A percentile compares a stretch with the other conserved stretches of the same genome.
Conservation (phyloP, 495 filamentous ascomycete genomes). For the Penicillium robsamsonii region DNA sequence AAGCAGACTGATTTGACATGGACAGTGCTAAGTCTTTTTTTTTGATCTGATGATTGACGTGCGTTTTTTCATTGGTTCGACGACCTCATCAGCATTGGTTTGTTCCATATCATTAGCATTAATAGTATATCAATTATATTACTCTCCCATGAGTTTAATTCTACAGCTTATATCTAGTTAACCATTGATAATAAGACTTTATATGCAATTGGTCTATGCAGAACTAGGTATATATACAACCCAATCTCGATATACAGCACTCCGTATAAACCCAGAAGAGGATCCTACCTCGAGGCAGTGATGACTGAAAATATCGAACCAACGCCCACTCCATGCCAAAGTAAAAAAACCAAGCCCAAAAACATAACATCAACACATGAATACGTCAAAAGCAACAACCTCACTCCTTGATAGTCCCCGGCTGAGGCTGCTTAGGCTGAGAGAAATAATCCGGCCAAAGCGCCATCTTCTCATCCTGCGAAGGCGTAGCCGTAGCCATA, state of each 20-base stretch:
- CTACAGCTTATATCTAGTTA: neutral
- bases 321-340: conserved; percentile 10
- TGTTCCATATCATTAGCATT: neutral
- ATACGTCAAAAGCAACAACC: conserved; percentile 1
- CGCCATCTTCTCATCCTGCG: conserved; percentile 63
- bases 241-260: neutral
- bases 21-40: neutral
- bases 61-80: neutral
- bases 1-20: neutral
- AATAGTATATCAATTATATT: conserved; percentile 1
- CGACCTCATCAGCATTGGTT: neutral
- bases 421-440: conserved; percentile 29
- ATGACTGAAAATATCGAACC: neutral
- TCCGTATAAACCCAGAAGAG: neutral
- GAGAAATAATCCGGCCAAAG: conserved; percentile 64
- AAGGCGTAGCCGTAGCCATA: conserved; percentile 53
- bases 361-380: neutral
- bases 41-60: neutral
- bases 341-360: neutral
- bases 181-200: neutral
- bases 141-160: neutral
- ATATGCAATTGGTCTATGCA: neutral
- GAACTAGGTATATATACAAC: neutral
- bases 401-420: conserved; percentile 25
- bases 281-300: neutral